These are phyloP conservation scores for Talaromyces liani DNA, from an alignment of 495 filamentous ascomycete genomes.

Conservation along the genomic window DNA sequence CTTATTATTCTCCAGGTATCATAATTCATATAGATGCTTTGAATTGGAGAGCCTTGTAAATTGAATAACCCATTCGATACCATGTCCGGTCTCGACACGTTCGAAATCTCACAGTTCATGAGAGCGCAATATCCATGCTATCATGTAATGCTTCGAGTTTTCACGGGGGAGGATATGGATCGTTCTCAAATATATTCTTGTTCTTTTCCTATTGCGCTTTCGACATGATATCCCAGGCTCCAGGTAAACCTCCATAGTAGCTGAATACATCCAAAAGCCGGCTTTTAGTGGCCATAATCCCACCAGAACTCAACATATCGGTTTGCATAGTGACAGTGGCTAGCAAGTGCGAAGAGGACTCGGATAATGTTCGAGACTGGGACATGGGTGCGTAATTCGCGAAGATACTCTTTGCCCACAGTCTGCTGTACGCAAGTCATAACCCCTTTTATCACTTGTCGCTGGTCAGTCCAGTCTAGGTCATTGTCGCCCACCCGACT, in stretches of 20 bases:
- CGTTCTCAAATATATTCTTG: neutral
- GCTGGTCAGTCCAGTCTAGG: neutral
- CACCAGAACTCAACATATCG: neutral
- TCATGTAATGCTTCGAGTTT: too few relatives aligned
- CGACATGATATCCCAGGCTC: neutral
- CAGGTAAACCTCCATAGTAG: neutral
- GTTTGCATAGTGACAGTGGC: neutral
- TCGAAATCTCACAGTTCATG: too few relatives aligned
- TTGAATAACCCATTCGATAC: too few relatives aligned
- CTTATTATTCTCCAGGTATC: too few relatives aligned
- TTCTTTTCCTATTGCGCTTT: neutral
- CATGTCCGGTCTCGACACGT: too few relatives aligned
- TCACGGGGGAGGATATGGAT: neutral
- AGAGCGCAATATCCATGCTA: too few relatives aligned
- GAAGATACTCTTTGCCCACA: neutral
- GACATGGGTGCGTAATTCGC: neutral
- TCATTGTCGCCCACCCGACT: neutral
- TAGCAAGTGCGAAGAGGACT: neutral
- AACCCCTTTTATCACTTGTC: neutral
- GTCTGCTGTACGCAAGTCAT: neutral
- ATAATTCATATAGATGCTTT: too few relatives aligned
- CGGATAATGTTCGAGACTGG: neutral
- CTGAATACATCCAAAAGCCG: neutral
- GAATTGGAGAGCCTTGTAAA: too few relatives aligned
- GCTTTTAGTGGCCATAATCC: neutral